Conservation (phyloP, 2,329 filamentous ascomycete species). For the Calcarisporium arbuscula region DNA sequence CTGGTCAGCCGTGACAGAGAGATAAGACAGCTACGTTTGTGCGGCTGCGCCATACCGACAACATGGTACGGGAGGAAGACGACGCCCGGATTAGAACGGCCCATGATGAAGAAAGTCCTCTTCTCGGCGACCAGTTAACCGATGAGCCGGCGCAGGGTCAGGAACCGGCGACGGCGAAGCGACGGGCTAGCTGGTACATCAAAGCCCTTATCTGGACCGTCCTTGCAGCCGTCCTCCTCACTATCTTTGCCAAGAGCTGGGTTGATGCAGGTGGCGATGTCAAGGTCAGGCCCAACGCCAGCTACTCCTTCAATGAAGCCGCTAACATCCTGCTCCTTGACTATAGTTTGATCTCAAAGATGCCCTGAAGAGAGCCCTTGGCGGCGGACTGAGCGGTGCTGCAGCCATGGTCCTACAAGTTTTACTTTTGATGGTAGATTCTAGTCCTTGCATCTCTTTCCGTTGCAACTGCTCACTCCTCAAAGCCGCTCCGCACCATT, state of each 20-base stretch:
- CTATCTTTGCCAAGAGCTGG: conserved; percentile 38
- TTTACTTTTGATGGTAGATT: conserved; percentile 37
- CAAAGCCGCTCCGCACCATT: conserved; percentile 39
- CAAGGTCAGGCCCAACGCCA: conserved; percentile 20
- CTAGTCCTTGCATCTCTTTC: fast-evolving
- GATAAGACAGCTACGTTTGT: no score
- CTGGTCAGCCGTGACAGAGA: no score
- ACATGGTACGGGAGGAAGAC: conserved; percentile 1
- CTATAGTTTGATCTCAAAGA: conserved; percentile 35
- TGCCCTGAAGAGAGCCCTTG: conserved; percentile 38
- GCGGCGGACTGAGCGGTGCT: conserved; percentile 39
- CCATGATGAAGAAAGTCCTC: no score
- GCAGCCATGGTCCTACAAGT: conserved; percentile 44
- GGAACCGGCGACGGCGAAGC: no score
- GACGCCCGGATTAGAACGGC: conserved; percentile 1
- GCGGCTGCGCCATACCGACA: no score
- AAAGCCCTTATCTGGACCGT: no score
- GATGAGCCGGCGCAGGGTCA: no score
- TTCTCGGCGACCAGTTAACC: no score
- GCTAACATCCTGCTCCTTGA: background rate
- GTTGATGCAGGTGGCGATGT: conserved; percentile 34
- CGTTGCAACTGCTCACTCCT: fast-evolving
- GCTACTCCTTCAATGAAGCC: background rate
- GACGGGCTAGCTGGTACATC: no score
- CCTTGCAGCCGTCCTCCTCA: conserved; percentile 22